Conservation (phyloP, 2,329 filamentous ascomycete genomes). For the Fusarium tjaetaba region DNA sequence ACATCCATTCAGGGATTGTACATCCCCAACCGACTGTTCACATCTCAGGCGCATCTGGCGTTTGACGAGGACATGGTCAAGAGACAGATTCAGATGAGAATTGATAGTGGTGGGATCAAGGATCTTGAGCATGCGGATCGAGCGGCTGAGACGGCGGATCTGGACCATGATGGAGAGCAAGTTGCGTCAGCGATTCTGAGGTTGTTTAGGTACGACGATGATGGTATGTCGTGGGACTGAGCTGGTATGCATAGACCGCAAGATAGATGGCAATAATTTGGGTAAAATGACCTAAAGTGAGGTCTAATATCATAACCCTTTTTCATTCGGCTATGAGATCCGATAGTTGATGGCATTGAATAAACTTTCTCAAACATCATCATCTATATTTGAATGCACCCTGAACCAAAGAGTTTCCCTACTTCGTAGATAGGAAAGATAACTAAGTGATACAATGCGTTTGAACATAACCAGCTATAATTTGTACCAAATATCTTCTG, state of each 20-base stretch:
- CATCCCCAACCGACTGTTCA: constrained; percentile 69
- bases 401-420: neutral
- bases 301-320: neutral
- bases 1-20: constrained; percentile 83
- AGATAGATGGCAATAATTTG: neutral
- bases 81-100: constrained; percentile 69
- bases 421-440: neutral
- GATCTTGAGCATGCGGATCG: constrained; percentile 69
- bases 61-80: constrained; percentile 76
- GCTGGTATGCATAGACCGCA: neutral
- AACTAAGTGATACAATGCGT: neutral
- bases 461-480: neutral
- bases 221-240: constrained; percentile 46
- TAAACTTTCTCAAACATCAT: neutral
- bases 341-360: neutral
- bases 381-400: neutral
- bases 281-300: neutral
- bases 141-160: constrained; percentile 68
- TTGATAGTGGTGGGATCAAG: constrained; percentile 69
- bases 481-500: neutral
- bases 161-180: constrained; percentile 75
- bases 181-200: constrained; percentile 74
- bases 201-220: constrained; percentile 61
- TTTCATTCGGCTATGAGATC: neutral
- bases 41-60: constrained; percentile 83